These are phyloP conservation scores for Xylariaceae sp. DNA, from an alignment of 2,329 filamentous ascomycete genomes.

Conservation along the genomic window DNA sequence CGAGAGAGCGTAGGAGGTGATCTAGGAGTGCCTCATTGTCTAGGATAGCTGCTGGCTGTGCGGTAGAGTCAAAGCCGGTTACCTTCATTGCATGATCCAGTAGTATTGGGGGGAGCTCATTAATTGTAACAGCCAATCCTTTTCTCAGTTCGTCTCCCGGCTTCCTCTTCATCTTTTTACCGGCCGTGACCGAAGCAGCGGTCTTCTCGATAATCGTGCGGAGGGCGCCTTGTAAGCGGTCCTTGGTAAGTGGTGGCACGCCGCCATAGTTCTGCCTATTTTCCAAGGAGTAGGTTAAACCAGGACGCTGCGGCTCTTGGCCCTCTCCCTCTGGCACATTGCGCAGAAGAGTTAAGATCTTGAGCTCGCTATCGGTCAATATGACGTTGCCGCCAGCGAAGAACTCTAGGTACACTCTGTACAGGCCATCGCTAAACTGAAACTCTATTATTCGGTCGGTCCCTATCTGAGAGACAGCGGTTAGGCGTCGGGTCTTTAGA, in stretches of 20 bases:
- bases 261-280: slow-evolving; percentile 84
- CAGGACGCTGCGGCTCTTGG: slow-evolving; percentile 82
- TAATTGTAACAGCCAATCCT: slow-evolving; percentile 81
- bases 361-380: slow-evolving; percentile 82
- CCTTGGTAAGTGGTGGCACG: slow-evolving; percentile 74
- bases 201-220: slow-evolving; percentile 68
- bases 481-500: slow-evolving; percentile 85
- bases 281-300: slow-evolving; percentile 78
- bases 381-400: slow-evolving; percentile 96
- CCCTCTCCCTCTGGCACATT: slow-evolving; percentile 80
- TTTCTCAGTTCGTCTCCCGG: slow-evolving; percentile 77
- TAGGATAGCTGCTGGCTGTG: slow-evolving; percentile 72
- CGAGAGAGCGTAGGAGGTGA: slow-evolving; percentile 69
- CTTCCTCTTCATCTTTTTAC: slow-evolving; percentile 76
- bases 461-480: slow-evolving; percentile 81
- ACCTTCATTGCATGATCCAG: slow-evolving; percentile 83
- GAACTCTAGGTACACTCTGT: slow-evolving; percentile 89
- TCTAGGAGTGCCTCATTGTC: slow-evolving; percentile 68
- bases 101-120: slow-evolving; percentile 85
- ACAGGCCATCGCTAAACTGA: slow-evolving; percentile 88
- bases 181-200: slow-evolving; percentile 52
- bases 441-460: slow-evolving; percentile 94
- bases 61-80: slow-evolving; percentile 70
- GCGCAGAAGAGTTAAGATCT: slow-evolving; percentile 80
- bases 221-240: slow-evolving; percentile 73